phyloP scores from a whole-genome alignment of 2,329 filamentous ascomycete species.

The Pseudocercospora vitis region DNA sequence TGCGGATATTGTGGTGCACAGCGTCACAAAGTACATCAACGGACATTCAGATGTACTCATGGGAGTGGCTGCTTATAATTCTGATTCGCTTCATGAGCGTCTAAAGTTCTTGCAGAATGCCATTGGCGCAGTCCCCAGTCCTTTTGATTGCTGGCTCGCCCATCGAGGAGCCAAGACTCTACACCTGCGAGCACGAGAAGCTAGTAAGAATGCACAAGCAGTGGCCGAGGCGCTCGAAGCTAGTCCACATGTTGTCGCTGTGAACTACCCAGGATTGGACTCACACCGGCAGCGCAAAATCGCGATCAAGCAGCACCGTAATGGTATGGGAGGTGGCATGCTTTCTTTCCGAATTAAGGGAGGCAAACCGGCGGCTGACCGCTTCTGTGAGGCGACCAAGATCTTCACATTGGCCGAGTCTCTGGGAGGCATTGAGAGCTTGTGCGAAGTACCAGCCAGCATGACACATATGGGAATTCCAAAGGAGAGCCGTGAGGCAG shows the following conservation, averaged over 20 bases:
- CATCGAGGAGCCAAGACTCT: conserved; percentile 96
- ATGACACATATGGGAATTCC: conserved; percentile 99
- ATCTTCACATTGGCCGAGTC: conserved; percentile 94
- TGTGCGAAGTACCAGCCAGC: conserved; percentile 87
- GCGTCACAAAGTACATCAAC: conserved; percentile 99
- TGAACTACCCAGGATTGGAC: conserved; percentile 92
- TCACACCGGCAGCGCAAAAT: conserved; percentile 85
- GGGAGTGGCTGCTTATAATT: conserved; percentile 95
- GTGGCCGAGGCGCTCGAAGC: conserved; percentile 76
- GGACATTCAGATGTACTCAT: conserved; percentile 95
- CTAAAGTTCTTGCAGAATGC: conserved; percentile 94
- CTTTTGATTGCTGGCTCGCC: conserved; percentile 97
- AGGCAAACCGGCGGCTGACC: conserved; percentile 79
- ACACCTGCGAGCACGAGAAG: conserved; percentile 85
- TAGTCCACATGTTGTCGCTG: conserved; percentile 77
- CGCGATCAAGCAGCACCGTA: conserved; percentile 85
- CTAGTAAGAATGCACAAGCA: conserved; percentile 74
- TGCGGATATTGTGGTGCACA: conserved; percentile 95
- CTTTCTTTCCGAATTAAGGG: conserved; percentile 91
- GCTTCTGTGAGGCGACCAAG: conserved; percentile 85
- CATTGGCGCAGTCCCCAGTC: conserved; percentile 88
- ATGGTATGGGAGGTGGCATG: conserved; percentile 96
- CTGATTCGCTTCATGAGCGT: conserved; percentile 70
- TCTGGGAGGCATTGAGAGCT: conserved; percentile 85
- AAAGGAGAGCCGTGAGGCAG: conserved; percentile 81